Evolutionary conservation across 1,284 basidiomycete genomes (phyloP), one percentile per base, ranked within the genome.

Genomic region (Salmacisia buchloeana): DNA sequence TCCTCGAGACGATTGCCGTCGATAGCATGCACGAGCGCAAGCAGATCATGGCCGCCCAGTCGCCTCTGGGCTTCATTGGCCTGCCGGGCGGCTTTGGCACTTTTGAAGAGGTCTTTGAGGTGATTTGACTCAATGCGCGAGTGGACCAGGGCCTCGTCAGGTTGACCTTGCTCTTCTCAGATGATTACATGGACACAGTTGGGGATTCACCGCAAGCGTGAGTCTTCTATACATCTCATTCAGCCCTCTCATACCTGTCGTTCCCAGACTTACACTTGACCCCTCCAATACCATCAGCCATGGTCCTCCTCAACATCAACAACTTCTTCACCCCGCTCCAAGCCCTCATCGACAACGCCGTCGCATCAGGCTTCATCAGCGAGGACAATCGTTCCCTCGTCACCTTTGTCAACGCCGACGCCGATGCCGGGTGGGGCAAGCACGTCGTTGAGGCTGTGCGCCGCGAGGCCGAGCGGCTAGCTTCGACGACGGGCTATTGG

Each of bases 11-110:
- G 3, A 52, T 69, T 58, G 62, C 60, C 36, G 90, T 93, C 2
- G 83, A 86, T 60, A 88, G 88, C 0, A 96, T 97, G 93, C 93
- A 96, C 75, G 89, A 92, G 73, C 86, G 93, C 25, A 96, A 96
- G 79, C 83, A 88, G 13, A 86, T 88, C 74, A 94, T 96, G 92
- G 91, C 92, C 0, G 84, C 84, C 67, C 83, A 89, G 23, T 85
- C 85, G 0, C 80, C 82, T 15, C 84, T 85, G 33, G 92, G 87
- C 0, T 97, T 97, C 74, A 83, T 96, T 58, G 89, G 87, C 18
- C 83, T 96, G 12, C 92, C 93, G 4, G 93, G 93, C 36, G 93
- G 93, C 0, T 94, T 86, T 75, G 92, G 92, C 18, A 94, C 92
- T 0, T 91, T 91, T 70, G 93, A 96, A 80, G 93, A 96, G 60